These are phyloP conservation scores for Zizania palustris DNA, from an alignment of 202 grass and related monocot species.

Conservation along the genomic window DNA sequence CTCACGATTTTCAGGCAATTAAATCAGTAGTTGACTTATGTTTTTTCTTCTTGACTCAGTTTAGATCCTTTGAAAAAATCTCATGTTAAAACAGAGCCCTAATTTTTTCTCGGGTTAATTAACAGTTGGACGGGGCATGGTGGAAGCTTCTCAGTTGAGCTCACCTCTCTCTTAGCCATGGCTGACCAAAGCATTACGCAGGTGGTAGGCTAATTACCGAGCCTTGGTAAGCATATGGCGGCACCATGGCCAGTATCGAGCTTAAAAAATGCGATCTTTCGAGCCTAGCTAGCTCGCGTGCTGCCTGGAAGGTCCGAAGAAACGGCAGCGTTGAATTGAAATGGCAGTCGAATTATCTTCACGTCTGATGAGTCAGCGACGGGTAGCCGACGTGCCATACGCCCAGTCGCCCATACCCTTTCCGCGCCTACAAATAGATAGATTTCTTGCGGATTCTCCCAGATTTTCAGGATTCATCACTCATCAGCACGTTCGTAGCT, in stretches of 20 bases:
- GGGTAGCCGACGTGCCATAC: slow-evolving; percentile 39
- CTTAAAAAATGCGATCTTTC: too few species aligned
- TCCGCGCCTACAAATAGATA: slow-evolving; percentile 18
- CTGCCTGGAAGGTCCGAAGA: slow-evolving; percentile 31
- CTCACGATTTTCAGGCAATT: too few species aligned
- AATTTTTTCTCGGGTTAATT: too few species aligned
- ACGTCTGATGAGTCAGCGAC: slow-evolving; percentile 13
- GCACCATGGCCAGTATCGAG: too few species aligned
- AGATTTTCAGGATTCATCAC: background rate
- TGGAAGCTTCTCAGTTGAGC: slow-evolving; percentile 5
- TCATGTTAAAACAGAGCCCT: too few species aligned
- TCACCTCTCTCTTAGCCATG: background rate
- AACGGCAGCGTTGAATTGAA: slow-evolving; percentile 4
- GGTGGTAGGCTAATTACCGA: background rate
- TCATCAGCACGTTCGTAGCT: background rate
- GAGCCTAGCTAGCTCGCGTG: background rate
- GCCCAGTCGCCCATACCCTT: background rate
- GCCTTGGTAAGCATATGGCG: too few species aligned
- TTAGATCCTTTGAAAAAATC: too few species aligned
- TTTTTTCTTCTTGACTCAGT: too few species aligned
- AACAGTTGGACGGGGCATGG: background rate
- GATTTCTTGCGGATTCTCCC: background rate
- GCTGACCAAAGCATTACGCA: background rate
- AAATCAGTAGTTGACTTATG: too few species aligned
- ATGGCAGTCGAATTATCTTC: slow-evolving; percentile 13